Conservation (phyloP, 2,329 filamentous ascomycete genomes). For the Tolypocladium ophioglossoides region DNA sequence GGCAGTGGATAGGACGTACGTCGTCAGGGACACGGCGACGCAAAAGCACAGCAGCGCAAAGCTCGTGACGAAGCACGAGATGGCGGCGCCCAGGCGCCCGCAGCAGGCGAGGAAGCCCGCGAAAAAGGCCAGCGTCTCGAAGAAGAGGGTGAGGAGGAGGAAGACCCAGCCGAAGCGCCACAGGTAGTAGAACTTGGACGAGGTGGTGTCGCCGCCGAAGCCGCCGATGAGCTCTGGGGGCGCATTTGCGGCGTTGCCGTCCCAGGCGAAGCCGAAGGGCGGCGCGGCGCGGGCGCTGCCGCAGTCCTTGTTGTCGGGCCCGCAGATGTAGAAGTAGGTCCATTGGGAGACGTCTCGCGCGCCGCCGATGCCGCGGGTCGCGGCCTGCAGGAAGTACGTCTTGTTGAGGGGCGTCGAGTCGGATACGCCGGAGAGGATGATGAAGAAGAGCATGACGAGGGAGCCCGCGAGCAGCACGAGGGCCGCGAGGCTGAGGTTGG, state of each 20-base stretch:
- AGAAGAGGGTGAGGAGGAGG: slow-evolving; percentile 75
- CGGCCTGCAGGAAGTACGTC: slow-evolving; percentile 78
- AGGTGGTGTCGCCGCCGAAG: slow-evolving; percentile 45
- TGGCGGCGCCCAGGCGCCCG: slow-evolving; percentile 57
- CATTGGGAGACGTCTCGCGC: slow-evolving; percentile 64
- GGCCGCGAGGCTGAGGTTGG: slow-evolving; percentile 29
- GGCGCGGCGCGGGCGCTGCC: slow-evolving; percentile 49
- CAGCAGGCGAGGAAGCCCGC: slow-evolving; percentile 58
- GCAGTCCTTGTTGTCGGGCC: slow-evolving; percentile 54
- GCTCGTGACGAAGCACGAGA: slow-evolving; percentile 47
- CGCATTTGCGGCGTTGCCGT: slow-evolving; percentile 30
- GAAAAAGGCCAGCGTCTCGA: slow-evolving; percentile 58
- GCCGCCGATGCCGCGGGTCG: slow-evolving; percentile 61
- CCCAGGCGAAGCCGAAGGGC: slow-evolving; percentile 63
- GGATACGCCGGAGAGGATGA: slow-evolving; percentile 46
- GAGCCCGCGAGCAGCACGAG: slow-evolving; percentile 39
- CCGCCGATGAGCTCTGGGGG: slow-evolving; percentile 36
- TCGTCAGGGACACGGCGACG: slow-evolving; percentile 62
- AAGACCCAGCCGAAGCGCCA: slow-evolving; percentile 93
- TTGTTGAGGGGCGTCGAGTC: slow-evolving; percentile 48
- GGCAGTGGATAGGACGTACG: slow-evolving; percentile 53
- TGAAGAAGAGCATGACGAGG: slow-evolving; percentile 45
- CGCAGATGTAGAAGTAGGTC: slow-evolving; percentile 85
- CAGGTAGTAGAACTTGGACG: slow-evolving; percentile 61
- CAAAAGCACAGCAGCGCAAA: slow-evolving; percentile 60